Evolutionary conservation across 768 basidiomycete species (phyloP), one percentile per base, ranked within the genome.

Genomic region (Boletus bicolor): DNA sequence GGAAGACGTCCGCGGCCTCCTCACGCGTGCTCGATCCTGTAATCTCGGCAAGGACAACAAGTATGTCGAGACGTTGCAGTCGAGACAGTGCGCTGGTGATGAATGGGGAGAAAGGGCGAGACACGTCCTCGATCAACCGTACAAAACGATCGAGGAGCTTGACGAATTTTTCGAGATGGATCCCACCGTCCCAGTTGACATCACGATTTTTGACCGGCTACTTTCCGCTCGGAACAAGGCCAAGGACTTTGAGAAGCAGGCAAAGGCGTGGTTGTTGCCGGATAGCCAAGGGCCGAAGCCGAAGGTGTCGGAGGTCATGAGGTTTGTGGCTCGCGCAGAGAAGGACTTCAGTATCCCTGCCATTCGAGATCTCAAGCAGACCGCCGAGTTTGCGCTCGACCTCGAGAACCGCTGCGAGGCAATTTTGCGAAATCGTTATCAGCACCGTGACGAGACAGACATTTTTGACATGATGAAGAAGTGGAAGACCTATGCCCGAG

Each of bases 51-150:
- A 75, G 11, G 84, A 88, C 52, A 85, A 93, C 71, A 77, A 79
- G 51, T 81, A 82, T 59, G 77, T 93, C 65, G 74, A 78, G 61
- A 72, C 83, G 63, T 76, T 96, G 37, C 79, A 85, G 58, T 75
- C 77, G n/a, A 79, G 85, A 55, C 79, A 86, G 61, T 76, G 73
- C 10, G 81, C 82, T 32, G 95, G 93, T 2, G 76, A 82, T 48
- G 81, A 80, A 24, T 98, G 94, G 94, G 87, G 90, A 59, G 77
- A 82, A 54, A 79, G 80, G 44, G 91, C 89, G 2, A 81, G 82
- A 51, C 77, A 73, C 26, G 71, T 91, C 47, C 76, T 94, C 39
- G 80, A 80, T 21, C 82, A 88, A 63, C 82, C 85, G 6, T 74
- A 82, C 68, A 89, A 91, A 66, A 86, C 86, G 7, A 80, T 94